Base-by-base conservation (phyloP, 2,329 filamentous ascomycete species). In the Colletotrichum sp. region DNA sequence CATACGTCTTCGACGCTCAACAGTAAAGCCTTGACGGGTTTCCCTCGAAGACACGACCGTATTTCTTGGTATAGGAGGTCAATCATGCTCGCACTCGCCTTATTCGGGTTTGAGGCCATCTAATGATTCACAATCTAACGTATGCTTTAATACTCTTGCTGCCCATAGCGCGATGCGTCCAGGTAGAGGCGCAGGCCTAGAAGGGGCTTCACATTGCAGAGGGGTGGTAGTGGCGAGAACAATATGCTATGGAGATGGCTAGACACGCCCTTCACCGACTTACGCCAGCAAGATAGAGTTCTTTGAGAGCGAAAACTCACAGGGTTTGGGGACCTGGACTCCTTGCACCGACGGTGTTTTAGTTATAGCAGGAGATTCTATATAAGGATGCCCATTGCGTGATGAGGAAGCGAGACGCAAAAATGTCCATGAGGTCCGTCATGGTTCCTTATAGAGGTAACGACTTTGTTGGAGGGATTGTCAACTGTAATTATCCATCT, bases 261-360 rank as follows among this genome's bases (percentile, higher is more conserved):
- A n/a, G 18, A 48, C 9, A 48, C 0, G 0, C 10, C 39, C 18
- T 5, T 43, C 9, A n/a, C 5, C 3, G 0, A 12, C 39, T 43
- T 1, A 0, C 3, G 39, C 5, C 0, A 43, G 18, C 5, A 43
- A 43, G 3, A 18, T n/a, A 12, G 9, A 43, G 0, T 43, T 6
- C 9, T 43, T 12, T 43, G 18, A 0, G 18, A 2, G n/a, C 18
- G 9, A 4, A 0, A 0, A 6, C 0, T 43, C 0, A 5, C 5
- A 43, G 39, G 1, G 0, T 43, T n/a, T 43, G 39, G 36, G 8
- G n/a, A 12, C 18, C n/a, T 12, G 5, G n/a, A 1, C 8, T 43
- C 39, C n/a, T n/a, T 2, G 16, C 0, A n/a, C 10, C 18, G 18
- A 10, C 18, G 13, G 34, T 6, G 6, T 36, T 36, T 7, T 4